A percentile compares a stretch with the other conserved stretches of the same genome.
Conservation (phyloP, 805 yeast genomes). For the Barnettozyma salicaria region DNA sequence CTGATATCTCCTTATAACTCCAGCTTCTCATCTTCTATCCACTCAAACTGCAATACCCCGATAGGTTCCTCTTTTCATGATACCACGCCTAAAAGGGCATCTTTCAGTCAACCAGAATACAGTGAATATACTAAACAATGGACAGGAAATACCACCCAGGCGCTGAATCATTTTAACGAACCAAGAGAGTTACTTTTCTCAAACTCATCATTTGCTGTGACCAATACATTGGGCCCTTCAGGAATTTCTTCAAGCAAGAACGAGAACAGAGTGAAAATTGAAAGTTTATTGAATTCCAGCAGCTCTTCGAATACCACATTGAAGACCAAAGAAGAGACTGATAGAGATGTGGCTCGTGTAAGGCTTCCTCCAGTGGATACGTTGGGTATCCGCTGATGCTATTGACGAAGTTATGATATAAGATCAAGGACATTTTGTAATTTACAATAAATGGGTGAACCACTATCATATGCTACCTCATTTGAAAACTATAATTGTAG, state of each 20-base stretch:
- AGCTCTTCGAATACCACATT: not conserved
- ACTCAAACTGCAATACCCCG: slow-evolving; percentile 16
- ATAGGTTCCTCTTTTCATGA: slow-evolving; percentile 6
- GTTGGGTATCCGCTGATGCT: slow-evolving; percentile 13
- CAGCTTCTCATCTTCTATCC: slow-evolving; percentile 10
- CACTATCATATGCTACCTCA: no score
- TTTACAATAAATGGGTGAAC: no score
- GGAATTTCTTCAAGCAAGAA: slow-evolving; percentile 8
- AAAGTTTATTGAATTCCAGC: slow-evolving; percentile 16
- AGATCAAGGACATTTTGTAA: no score
- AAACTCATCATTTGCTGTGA: slow-evolving; percentile 1
- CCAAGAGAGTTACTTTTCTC: no score
- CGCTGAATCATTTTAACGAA: no score
- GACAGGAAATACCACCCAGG: no score
- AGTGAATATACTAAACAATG: no score
- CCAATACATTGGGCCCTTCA: not conserved
- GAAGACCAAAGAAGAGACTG: not conserved
- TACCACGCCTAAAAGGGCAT: no score
- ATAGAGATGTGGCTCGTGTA: slow-evolving; percentile 6
- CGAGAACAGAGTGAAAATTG: slow-evolving; percentile 17
- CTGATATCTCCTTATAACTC: slow-evolving; percentile 20
- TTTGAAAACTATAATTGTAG: no score
- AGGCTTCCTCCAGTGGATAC: slow-evolving; percentile 21
- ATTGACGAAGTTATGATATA: no score
- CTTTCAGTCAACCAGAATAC: slow-evolving; percentile 2